Conservation (phyloP, 164 flowering plant species). For the Santalum album region DNA sequence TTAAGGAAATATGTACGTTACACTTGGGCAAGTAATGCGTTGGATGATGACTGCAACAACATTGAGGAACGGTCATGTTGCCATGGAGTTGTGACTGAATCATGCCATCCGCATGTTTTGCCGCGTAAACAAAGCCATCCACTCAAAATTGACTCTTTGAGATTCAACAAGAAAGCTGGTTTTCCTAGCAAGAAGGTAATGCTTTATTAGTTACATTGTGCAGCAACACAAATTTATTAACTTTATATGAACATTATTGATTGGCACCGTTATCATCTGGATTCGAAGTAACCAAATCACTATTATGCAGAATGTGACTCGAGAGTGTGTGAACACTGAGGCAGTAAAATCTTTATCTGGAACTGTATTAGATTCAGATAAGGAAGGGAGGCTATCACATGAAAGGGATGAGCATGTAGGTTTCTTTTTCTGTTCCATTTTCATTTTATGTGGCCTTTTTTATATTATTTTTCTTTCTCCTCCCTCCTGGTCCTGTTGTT, state of each 20-base stretch:
- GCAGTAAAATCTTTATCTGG: conserved; percentile 19
- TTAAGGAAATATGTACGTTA: conserved; percentile 84
- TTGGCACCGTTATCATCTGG: neutral
- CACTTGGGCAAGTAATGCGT: conserved; percentile 51
- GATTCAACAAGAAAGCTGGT: conserved; percentile 21
- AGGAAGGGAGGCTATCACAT: conserved; percentile 6
- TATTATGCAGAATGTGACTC: conserved; percentile 18
- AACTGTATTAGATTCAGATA: conserved; percentile 1
- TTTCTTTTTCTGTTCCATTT: no score
- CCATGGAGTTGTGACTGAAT: conserved; percentile 15
- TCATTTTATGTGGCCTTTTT: no score
- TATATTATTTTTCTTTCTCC: no score
- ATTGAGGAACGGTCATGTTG: conserved; percentile 22
- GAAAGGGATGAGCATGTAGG: conserved; percentile 24
- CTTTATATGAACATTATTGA: neutral
- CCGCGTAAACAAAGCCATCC: conserved; percentile 23
- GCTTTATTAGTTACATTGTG: neutral
- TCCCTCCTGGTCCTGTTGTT: no score
- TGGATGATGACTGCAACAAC: conserved; percentile 29
- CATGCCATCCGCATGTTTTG: conserved; percentile 25
- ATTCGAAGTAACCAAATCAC: neutral
- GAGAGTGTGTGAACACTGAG: conserved; percentile 11
- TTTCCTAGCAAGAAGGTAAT: conserved; percentile 34
- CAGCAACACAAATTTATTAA: neutral
- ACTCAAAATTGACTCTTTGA: conserved; percentile 22